Evolutionary conservation across 2,329 filamentous ascomycete genomes (phyloP), one percentile per base, ranked within the genome.

Genomic region (Grosmannia serpens): DNA sequence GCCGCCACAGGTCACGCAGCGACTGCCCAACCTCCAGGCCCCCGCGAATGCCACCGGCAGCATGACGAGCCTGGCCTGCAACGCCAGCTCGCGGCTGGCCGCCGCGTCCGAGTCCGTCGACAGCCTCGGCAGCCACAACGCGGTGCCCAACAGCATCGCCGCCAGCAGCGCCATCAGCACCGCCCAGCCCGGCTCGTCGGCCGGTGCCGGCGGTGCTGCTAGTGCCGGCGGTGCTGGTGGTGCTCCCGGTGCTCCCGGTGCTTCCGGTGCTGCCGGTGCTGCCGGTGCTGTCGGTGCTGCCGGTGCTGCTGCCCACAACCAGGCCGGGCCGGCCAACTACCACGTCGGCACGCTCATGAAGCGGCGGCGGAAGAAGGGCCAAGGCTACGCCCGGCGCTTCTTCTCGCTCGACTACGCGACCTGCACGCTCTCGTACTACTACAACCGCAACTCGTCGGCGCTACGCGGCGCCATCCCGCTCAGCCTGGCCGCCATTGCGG

Each of bases 321-420:
- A 3, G 52, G 71, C 68, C 57, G 68, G 67, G 61, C 65, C 71
- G 4, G 63, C 73, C 17, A 83, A 83, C 17, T 88, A 91, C 64
- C 89, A 96, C 68, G 91, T 89, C 0, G 94, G 94, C 22, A 81
- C 88, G 7, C 74, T 99, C 62, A 85, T 91, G 63, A 99, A 99
- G 78, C 85, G 94, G 66, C 83, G 91, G 64, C 84, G 94, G 60
- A 97, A 96, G 80, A 87, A 89, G 74, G 91, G 91, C 52, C 94
- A 97, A 71, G 92, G 92, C 50, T 95, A 91, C 71, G 94, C 94
- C 7, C 83, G 89, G 59, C 84, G 94, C 44, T 99, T 94, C 77
- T 99, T 99, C 73, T 96, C 92, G 0, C 78, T 99, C 58, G 94
- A 99, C 70, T 97, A 91, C 69, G 91, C 88, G 4, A 91, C 92